Percentiles rank a stretch among this genome's conserved stretches.
Evolutionary conservation across 2,329 filamentous ascomycete species (phyloP).

Genomic region (Fusarium sambucinum): DNA sequence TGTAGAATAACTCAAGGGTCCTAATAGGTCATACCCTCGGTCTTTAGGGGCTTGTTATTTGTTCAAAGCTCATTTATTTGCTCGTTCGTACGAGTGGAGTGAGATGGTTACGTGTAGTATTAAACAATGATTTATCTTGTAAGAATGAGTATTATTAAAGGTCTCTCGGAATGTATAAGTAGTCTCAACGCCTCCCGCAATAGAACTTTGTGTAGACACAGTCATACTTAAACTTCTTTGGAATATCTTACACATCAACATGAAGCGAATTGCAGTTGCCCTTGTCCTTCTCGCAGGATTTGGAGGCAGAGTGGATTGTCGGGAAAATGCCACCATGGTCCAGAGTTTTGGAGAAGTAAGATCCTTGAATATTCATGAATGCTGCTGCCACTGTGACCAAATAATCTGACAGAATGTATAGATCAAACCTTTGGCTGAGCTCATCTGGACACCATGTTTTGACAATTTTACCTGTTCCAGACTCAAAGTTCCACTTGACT

Average conservation of each 20-base stretch:
- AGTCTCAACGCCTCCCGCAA: background rate
- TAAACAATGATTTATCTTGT: background rate
- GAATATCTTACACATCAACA: background rate
- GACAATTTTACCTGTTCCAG: background rate
- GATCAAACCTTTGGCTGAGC: background rate
- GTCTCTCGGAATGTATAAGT: background rate
- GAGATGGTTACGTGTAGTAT: background rate
- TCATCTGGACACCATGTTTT: background rate
- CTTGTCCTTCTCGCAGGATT: background rate
- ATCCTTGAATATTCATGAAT: background rate
- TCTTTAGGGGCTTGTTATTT: background rate
- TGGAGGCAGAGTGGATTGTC: background rate
- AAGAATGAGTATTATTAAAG: too few species aligned
- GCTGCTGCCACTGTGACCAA: background rate
- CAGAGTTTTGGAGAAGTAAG: background rate
- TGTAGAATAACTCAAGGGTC: background rate
- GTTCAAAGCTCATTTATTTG: background rate
- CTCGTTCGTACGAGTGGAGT: background rate
- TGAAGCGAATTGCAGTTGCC: background rate
- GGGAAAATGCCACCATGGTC: background rate
- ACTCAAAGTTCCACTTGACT: background rate
- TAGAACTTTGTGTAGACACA: fast-evolving
- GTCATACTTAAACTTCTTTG: background rate
- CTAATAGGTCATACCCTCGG: background rate
- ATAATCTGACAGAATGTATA: background rate